Base-by-base conservation (phyloP, 768 basidiomycete species). In the Grammothele lineata region DNA sequence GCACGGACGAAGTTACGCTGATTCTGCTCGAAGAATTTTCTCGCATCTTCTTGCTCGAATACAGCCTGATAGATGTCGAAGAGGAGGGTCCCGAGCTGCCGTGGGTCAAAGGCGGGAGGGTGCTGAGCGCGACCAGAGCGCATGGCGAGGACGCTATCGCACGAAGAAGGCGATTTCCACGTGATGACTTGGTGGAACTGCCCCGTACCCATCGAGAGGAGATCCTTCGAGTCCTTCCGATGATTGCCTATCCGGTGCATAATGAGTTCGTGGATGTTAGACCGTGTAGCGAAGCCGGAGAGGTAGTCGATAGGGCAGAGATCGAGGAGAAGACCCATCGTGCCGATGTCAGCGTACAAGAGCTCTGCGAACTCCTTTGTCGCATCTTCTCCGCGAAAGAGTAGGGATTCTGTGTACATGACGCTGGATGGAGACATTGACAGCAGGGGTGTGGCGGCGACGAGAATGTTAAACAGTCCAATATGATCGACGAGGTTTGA, bases 401-500 rank as follows among this genome's bases (percentile, higher is more conserved):
- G 50, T 3, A 79, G 57, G 5, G 73, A 61, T 50, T 78, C 67
- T 2, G 74, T 75, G 36, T 73, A 66, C 5, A 79, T 53, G 2
- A 68, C 60, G 4, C 69, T 57, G 15, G 60, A 60, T 3, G 59
- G 40, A 12, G 42, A 23, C 3, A 19, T 35, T 15, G 60, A 60
- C 6, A 77, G 60, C 5, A 79, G 54, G 1, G 75, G 75, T 1
- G 65, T 45, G 0, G 69, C 55, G 3, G 62, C 60, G 25, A 68
- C 41, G 4, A 79, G 56, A 34, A 77, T 43, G 34, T 78, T 79
- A 17, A 78, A 48, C 10, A 76, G 57, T 0, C 75, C 77, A n/a
- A 72, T 23, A 52, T 74, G 73, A 53, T 79, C 76, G 1, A 61
- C 51, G 22, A 79, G 61, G 47, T 78, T 77, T 17, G 76, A 77